Base-by-base conservation (phyloP, 768 basidiomycete species). In the Lactarius akahatsu region DNA sequence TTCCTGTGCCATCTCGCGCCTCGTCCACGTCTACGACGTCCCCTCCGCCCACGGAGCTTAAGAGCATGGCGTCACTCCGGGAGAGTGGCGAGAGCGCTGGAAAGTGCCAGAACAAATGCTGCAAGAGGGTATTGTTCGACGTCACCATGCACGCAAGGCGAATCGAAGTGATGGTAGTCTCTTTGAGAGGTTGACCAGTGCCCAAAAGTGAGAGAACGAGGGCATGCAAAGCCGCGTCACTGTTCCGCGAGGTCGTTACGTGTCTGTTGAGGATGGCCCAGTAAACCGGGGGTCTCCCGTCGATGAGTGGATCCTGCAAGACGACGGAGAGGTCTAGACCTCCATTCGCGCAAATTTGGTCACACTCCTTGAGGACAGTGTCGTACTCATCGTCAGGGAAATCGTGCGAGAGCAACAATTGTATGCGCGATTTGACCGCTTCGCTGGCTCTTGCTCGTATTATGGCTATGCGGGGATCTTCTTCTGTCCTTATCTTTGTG, bases 241-340 rank as follows among this genome's bases (percentile, higher is more conserved):
- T 73, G 63, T 5, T 63, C 36, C 36, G 40, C 10, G 66, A 41
- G 8, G 61, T 45, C 18, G 40, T 66, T 69, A 6, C 79, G 73
- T 6, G 80, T 80, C 65, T 87, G 86, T 69, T 69, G 43, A 90
- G 76, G 69, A 91, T 85, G 0, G 85, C 85, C 90, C 90, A 91
- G 71, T 90, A 91, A 3, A 91, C 70, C 0, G 88, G 85, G 0
- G 86, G 85, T 70, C 86, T 87, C 0, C 77, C 79, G 70, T 90
- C 90, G 36, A 90, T 84, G 5, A 78, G 82, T 34, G 75, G 81
- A 59, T 89, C 85, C 71, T 90, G 89, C 1, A 91, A 75, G 13
- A 91, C 71, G 0, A 77, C 66, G 0, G 85, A 79, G 50, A 90
- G 75, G 1, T 84, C 80, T 0, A 90, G 65, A n/a, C 75, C 76